phyloP scores from a whole-genome alignment of 2,329 filamentous ascomycete genomes.

The Gaeumannomyces tritici region DNA sequence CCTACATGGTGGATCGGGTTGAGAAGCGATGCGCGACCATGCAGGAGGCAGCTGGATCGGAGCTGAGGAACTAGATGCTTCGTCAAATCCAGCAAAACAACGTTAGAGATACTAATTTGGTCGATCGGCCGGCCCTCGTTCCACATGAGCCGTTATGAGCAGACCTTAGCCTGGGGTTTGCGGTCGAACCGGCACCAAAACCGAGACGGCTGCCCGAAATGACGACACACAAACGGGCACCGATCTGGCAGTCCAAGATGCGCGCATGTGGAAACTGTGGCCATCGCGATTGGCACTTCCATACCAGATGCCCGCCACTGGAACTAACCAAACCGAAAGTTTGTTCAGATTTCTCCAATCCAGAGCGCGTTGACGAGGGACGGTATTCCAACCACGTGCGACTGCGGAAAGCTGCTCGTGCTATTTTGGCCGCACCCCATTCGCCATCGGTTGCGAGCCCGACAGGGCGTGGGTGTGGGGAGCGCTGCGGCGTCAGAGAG shows the following conservation, averaged over 20 bases:
- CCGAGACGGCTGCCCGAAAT: not conserved
- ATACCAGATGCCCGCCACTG: not conserved
- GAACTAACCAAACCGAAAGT: not conserved
- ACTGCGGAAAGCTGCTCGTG: slow-evolving; percentile 22
- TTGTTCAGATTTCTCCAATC: not conserved
- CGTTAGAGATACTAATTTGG: not conserved
- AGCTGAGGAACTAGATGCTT: not conserved
- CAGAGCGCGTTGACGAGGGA: not conserved
- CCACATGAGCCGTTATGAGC: too few relatives aligned
- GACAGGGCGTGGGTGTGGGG: not conserved
- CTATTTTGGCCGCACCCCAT: slow-evolving; percentile 25
- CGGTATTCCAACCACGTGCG: slow-evolving; percentile 4
- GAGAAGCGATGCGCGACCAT: not conserved
- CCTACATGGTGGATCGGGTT: too few relatives aligned
- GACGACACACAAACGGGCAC: not conserved
- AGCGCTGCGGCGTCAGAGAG: not conserved
- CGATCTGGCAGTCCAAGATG: not conserved
- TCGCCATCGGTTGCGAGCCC: slow-evolving; percentile 13
- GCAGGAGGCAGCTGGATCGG: not conserved
- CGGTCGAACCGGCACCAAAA: not conserved
- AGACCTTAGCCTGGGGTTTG: too few relatives aligned
- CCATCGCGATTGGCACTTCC: not conserved
- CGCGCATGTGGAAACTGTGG: not conserved
- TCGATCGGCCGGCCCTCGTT: not conserved
- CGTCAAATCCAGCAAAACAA: not conserved